phyloP scores from a whole-genome alignment of 2,329 filamentous ascomycete genomes.

The Neofusicoccum laricinum region DNA sequence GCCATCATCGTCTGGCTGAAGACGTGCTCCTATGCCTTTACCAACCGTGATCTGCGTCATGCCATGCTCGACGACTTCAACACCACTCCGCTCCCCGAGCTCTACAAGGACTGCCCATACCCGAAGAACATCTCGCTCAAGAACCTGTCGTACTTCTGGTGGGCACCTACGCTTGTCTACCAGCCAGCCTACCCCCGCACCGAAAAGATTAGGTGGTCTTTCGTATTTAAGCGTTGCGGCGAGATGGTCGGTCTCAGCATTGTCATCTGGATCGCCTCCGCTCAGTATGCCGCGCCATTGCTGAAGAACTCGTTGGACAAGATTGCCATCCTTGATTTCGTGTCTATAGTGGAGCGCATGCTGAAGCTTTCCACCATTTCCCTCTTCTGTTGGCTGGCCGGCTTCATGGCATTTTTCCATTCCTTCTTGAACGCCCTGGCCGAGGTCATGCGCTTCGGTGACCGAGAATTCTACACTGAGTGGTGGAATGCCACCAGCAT shows the following conservation, averaged over 20 bases:
- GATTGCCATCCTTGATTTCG: constrained; percentile 74
- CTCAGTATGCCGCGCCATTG: constrained; percentile 90
- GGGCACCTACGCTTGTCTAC: constrained; percentile 93
- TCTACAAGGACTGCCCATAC: constrained; percentile 83
- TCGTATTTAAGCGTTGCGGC: constrained; percentile 76
- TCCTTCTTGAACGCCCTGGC: constrained; percentile 87
- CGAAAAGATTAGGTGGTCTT: constrained; percentile 76
- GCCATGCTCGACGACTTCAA: constrained; percentile 67
- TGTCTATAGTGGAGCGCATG: constrained; percentile 80
- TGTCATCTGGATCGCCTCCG: constrained; percentile 92
- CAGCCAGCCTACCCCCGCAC: constrained; percentile 94
- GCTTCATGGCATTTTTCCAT: constrained; percentile 96
- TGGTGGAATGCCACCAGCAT: constrained; percentile 90
- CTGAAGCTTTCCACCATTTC: constrained; percentile 96
- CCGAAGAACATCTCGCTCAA: constrained; percentile 83
- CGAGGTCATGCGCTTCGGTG: constrained; percentile 84
- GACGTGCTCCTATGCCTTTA: constrained; percentile 91
- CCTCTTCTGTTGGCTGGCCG: constrained; percentile 92
- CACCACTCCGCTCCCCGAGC: constrained; percentile 65
- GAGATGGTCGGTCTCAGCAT: constrained; percentile 77
- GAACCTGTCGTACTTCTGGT: constrained; percentile 96
- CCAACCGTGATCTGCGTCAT: constrained; percentile 91
- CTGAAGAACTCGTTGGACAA: constrained; percentile 87
- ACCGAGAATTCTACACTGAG: constrained; percentile 91
- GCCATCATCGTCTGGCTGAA: constrained; percentile 96